Conservation (phyloP, 2,329 filamentous ascomycete genomes). For the Fusarium floridanum region DNA sequence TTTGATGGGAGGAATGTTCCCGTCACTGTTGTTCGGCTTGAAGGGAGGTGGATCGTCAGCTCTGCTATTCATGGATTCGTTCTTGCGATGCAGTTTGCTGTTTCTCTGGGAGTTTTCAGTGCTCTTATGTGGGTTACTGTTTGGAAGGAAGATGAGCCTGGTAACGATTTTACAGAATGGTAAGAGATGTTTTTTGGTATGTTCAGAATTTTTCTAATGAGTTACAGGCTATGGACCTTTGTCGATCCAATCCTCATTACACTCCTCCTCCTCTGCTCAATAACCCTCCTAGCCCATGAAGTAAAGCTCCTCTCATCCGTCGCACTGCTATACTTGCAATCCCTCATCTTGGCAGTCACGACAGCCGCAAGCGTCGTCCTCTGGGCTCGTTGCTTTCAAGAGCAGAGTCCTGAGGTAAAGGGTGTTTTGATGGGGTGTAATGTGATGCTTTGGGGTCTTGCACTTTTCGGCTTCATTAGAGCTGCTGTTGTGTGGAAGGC, state of each 20-base stretch:
- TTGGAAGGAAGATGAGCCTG: conserved; percentile 40
- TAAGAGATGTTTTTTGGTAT: background rate
- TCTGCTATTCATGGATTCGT: conserved; percentile 45
- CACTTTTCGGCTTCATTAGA: conserved; percentile 47
- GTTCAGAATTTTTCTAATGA: background rate
- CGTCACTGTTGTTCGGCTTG: conserved; percentile 15
- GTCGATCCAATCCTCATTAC: conserved; percentile 35
- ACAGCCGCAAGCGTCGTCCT: conserved; percentile 36
- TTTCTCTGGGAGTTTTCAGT: conserved; percentile 43
- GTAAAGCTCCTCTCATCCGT: conserved; percentile 43
- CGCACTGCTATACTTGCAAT: conserved; percentile 43
- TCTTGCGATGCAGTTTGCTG: conserved; percentile 44
- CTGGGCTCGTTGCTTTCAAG: conserved; percentile 41
- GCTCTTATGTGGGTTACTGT: conserved; percentile 46
- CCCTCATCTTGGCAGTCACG: conserved; percentile 41
- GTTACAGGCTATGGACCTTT: conserved; percentile 46
- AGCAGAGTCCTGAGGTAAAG: conserved; percentile 41
- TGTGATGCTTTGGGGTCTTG: conserved; percentile 46
- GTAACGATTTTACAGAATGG: conserved; percentile 45
- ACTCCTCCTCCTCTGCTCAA: conserved; percentile 41
- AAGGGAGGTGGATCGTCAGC: conserved; percentile 32
- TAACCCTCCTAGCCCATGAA: conserved; percentile 45
- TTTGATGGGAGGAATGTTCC: conserved; percentile 7
- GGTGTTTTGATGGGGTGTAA: conserved; percentile 45
- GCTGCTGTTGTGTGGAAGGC: conserved; percentile 47